Evolutionary conservation across 441 rosid genomes (phyloP).

Genomic region (Rhodomyrtus psidioides): DNA sequence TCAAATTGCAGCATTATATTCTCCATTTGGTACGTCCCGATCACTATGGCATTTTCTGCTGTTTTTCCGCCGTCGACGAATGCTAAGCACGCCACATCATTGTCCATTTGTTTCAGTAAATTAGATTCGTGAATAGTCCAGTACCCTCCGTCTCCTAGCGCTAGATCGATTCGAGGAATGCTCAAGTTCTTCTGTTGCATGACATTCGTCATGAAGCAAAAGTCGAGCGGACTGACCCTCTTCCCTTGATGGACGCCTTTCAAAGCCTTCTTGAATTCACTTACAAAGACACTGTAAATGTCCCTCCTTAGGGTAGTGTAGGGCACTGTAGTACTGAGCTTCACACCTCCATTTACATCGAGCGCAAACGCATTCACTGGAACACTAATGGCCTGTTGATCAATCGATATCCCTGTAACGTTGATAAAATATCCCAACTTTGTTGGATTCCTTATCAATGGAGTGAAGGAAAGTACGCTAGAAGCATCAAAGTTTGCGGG

Average conservation of each 20-base stretch:
- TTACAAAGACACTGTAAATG: slow-evolving; percentile 13
- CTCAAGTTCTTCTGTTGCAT: too few species aligned
- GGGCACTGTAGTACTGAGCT: slow-evolving; percentile 18
- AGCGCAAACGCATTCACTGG: slow-evolving; percentile 4
- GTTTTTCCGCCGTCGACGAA: too few species aligned
- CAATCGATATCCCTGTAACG: slow-evolving; percentile 16
- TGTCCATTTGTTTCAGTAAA: too few species aligned
- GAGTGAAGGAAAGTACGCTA: neutral
- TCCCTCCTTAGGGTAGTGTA: slow-evolving; percentile 28
- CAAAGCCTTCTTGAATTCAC: slow-evolving; percentile 20
- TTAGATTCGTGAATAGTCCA: too few species aligned
- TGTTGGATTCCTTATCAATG: slow-evolving; percentile 1
- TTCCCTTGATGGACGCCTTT: slow-evolving; percentile 5
- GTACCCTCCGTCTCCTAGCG: too few species aligned
- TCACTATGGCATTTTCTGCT: too few species aligned
- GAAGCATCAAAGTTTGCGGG: neutral
- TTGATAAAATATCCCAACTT: slow-evolving; percentile 12
- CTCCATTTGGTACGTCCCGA: too few species aligned
- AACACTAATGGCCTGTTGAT: neutral
- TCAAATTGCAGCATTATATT: too few species aligned
- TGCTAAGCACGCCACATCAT: too few species aligned
- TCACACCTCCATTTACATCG: slow-evolving; percentile 28
- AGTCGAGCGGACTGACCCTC: too few species aligned
- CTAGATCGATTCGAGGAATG: too few species aligned
- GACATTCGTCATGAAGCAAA: too few species aligned